Conservation (phyloP, 2,329 filamentous ascomycete species). For the Alternaria gaisen region DNA sequence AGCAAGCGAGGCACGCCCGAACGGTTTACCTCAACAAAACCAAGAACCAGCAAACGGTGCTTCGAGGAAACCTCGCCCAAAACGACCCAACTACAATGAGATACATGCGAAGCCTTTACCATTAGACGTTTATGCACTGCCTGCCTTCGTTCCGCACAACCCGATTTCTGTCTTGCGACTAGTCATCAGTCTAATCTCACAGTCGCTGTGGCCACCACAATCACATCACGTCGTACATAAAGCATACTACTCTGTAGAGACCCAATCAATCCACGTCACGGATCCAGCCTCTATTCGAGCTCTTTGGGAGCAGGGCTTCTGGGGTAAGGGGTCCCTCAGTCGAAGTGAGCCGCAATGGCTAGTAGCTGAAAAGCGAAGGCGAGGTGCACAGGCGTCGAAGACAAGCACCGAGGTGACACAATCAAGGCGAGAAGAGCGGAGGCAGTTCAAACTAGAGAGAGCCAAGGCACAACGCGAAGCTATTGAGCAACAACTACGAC, state of each 20-base stretch:
- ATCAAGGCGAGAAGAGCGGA: slow-evolving; percentile 79
- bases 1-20: slow-evolving; percentile 15
- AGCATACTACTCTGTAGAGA: slow-evolving; percentile 82
- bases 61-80: slow-evolving; percentile 40
- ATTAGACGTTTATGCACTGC: slow-evolving; percentile 82
- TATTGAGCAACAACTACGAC: slow-evolving; percentile 74
- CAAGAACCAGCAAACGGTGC: slow-evolving; percentile 27
- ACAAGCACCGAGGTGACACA: slow-evolving; percentile 86
- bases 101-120: slow-evolving; percentile 86
- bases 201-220: slow-evolving; percentile 71
- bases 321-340: slow-evolving; percentile 91
- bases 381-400: slow-evolving; percentile 68
- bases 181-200: slow-evolving; percentile 77
- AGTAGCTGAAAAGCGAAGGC: slow-evolving; percentile 78
- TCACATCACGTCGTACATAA: slow-evolving; percentile 72
- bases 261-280: slow-evolving; percentile 83
- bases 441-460: slow-evolving; percentile 87
- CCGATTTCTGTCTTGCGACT: slow-evolving; percentile 87
- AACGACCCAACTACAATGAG: slow-evolving; percentile 68
- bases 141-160: slow-evolving; percentile 89
- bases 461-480: slow-evolving; percentile 87
- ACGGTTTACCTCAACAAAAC: slow-evolving; percentile 12
- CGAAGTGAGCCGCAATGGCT: slow-evolving; percentile 96
- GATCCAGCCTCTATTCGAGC: slow-evolving; percentile 78
- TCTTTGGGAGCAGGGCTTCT: slow-evolving; percentile 97